phyloP scores from a whole-genome alignment of 1,139 yeast species.

The Nakaseomyces glabratus region DNA sequence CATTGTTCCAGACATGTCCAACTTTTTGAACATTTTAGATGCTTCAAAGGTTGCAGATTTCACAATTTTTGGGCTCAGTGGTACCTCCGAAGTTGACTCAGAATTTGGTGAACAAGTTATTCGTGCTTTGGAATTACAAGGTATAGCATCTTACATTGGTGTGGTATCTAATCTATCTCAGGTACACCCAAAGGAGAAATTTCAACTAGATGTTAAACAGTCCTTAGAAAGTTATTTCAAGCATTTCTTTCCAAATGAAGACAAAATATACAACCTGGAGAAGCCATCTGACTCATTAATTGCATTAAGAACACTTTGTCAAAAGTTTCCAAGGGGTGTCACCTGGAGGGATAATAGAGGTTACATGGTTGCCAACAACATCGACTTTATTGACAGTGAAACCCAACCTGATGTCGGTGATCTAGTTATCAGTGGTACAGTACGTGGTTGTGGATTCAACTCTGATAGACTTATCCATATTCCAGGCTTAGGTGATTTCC shows the following conservation, averaged over 20 bases:
- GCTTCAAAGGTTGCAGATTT: slow-evolving; percentile 85
- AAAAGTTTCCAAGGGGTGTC: slow-evolving; percentile 75
- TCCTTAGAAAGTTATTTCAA: slow-evolving; percentile 74
- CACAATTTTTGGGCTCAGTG: slow-evolving; percentile 79
- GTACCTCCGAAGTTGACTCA: slow-evolving; percentile 69
- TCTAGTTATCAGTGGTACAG: slow-evolving; percentile 67
- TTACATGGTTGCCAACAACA: slow-evolving; percentile 66
- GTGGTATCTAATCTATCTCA: slow-evolving; percentile 64
- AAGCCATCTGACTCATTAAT: slow-evolving; percentile 57
- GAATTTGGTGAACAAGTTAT: slow-evolving; percentile 80
- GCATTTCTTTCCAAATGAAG: slow-evolving; percentile 87
- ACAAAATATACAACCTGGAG: slow-evolving; percentile 67
- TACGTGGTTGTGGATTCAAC: slow-evolving; percentile 78
- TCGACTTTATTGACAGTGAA: slow-evolving; percentile 38
- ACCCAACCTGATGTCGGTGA: slow-evolving; percentile 27
- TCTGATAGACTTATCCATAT: slow-evolving; percentile 72
- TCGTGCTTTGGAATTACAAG: slow-evolving; percentile 84
- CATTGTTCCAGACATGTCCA: slow-evolving; percentile 61
- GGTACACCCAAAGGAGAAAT: slow-evolving; percentile 63
- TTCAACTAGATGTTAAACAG: slow-evolving; percentile 68
- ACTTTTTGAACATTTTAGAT: slow-evolving; percentile 66
- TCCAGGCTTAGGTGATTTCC: slow-evolving; percentile 87
- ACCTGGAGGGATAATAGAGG: slow-evolving; percentile 92
- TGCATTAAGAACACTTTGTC: slow-evolving; percentile 69
- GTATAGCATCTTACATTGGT: slow-evolving; percentile 76